Evolutionary conservation across 768 basidiomycete species (phyloP).

Genomic region (Cyclocybe cylindracea): DNA sequence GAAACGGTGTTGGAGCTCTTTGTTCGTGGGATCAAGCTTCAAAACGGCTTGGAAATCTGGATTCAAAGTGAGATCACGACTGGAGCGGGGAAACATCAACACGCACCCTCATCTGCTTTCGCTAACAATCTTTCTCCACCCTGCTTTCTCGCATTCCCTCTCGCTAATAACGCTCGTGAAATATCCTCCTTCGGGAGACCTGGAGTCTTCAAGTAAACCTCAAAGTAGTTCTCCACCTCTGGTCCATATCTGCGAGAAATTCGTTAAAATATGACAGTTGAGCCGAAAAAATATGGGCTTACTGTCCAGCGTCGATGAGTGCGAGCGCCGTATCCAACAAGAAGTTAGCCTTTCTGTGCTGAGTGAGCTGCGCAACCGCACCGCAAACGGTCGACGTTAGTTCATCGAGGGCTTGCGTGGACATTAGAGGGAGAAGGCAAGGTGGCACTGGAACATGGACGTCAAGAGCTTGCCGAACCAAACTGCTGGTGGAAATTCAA

Average conservation of each 20-base stretch:
- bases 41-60: slow-evolving; percentile 64
- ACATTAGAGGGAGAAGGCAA: slow-evolving; percentile 13
- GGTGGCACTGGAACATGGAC: slow-evolving; percentile 10
- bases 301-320: slow-evolving; percentile 53
- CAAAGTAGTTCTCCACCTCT: slow-evolving; percentile 65
- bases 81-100: slow-evolving; percentile 10
- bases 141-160: slow-evolving; percentile 58
- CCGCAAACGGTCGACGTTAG: slow-evolving; percentile 51
- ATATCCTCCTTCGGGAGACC: slow-evolving; percentile 52
- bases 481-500: slow-evolving; percentile 15
- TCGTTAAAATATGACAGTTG: not conserved
- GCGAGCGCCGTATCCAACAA: slow-evolving; percentile 50
- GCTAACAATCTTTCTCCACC: slow-evolving; percentile 55
- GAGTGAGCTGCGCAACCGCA: slow-evolving; percentile 47
- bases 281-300: slow-evolving; percentile 19
- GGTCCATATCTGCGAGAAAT: slow-evolving; percentile 51
- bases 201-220: slow-evolving; percentile 65
- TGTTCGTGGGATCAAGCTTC: slow-evolving; percentile 61
- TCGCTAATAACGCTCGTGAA: slow-evolving; percentile 54
- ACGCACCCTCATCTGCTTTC: slow-evolving; percentile 59
- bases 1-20: slow-evolving; percentile 49
- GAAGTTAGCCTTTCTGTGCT: slow-evolving; percentile 47
- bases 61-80: not conserved
- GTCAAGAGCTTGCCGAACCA: slow-evolving; percentile 4
- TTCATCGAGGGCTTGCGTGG: slow-evolving; percentile 41